Evolutionary conservation across 2,329 filamentous ascomycete genomes (phyloP), one percentile per base, ranked within the genome.

Genomic region (Penicillium nordicum): DNA sequence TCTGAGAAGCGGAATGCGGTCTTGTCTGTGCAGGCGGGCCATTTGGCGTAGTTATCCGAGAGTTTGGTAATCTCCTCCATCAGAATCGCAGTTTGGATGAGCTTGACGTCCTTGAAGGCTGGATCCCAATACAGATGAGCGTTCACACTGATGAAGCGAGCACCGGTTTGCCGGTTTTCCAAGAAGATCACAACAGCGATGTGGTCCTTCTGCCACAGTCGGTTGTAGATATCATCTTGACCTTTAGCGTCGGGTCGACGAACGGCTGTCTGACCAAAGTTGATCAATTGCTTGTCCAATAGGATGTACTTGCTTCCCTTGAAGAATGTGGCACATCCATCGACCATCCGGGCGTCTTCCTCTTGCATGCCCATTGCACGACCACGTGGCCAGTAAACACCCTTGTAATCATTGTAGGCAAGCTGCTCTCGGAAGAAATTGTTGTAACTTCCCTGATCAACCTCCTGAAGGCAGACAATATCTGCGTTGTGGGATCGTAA

Each of bases 131-230:
- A 95, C 50, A 97, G 81, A 79, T 99, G 94, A 5, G 90, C 90
- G 70, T 97, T 97, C 64, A 91, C 91, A 36, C 97, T 86, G 61
- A 99, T 96, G 68, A 97, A 79, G 55, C 94, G 87, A 14, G 91
- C 87, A n/a, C 94, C 94, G 0, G 93, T 97, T 58, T 84, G 79
- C 37, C 93, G 86, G 68, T 96, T 97, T 75, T 99, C 94, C 60
- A 99, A 85, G 79, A 97, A 96, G 54, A 89, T 86, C 46, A 96
- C 85, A 46, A 96, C 88, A 16, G 89, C 94, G 73, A 99, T 96
- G 72, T 97, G 93, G 80, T 99, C 94, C 76, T 94, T 91, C 59
- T 93, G 92, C 94, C 97, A 97, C 58, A 99, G 89, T 29, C 94
- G 89, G 73, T 99, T 99, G 82, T 96, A 97, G 55, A 97, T 93